Evolutionary conservation across 345 rosid species (phyloP).

Genomic region (Reutealis trisperma): DNA sequence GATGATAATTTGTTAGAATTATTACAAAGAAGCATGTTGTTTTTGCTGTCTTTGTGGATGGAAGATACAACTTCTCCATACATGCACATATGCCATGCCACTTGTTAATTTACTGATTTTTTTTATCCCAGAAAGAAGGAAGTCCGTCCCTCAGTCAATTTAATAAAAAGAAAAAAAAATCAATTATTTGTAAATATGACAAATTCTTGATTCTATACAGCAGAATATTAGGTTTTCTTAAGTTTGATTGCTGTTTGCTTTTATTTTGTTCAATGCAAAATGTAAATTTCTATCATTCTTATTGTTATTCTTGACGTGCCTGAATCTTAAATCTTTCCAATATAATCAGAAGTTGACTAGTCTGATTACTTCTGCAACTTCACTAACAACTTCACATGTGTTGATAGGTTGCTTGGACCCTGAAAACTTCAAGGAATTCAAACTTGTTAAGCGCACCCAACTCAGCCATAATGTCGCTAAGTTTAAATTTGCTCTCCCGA

Average conservation of each 20-base stretch:
- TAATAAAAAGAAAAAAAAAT: too few relatives aligned
- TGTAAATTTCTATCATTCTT: neutral
- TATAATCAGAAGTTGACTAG: neutral
- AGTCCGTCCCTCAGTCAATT: too few relatives aligned
- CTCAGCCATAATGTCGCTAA: conserved; percentile 55
- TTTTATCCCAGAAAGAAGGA: too few relatives aligned
- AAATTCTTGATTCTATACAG: too few relatives aligned
- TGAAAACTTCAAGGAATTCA: conserved; percentile 47
- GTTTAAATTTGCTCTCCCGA: conserved; percentile 50
- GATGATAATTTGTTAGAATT: neutral
- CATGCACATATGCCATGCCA: neutral
- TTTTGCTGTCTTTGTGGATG: neutral
- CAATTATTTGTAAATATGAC: too few relatives aligned
- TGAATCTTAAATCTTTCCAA: neutral
- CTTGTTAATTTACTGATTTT: too few relatives aligned
- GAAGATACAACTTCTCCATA: neutral
- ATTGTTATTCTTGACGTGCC: neutral
- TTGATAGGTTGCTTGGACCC: conserved; percentile 50
- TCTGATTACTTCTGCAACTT: conserved; percentile 1
- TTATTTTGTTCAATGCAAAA: neutral
- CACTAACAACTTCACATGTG: neutral
- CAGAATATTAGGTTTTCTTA: too few relatives aligned
- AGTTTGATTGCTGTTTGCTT: neutral
- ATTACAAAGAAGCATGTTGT: neutral
- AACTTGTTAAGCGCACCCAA: conserved; percentile 42